phyloP scores from a whole-genome alignment of 345 rosid genomes.

The Bruguiera sexangula region DNA sequence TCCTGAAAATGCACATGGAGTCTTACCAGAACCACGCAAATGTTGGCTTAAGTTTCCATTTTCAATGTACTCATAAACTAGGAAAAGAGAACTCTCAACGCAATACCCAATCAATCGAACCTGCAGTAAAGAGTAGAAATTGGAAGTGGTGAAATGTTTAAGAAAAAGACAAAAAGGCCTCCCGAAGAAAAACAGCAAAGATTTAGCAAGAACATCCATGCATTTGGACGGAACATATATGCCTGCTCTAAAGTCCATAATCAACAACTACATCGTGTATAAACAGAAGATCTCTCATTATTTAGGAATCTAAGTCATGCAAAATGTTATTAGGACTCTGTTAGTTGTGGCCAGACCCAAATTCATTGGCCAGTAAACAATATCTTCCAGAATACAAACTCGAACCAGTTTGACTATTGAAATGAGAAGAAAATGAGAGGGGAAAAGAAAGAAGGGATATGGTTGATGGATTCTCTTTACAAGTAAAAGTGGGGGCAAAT shows the following conservation, averaged over 20 bases:
- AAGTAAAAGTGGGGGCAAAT: not conserved
- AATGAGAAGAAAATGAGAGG: no score
- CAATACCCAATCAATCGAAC: conserved; percentile 93
- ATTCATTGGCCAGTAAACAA: not conserved
- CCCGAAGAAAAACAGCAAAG: not conserved
- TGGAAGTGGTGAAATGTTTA: no score
- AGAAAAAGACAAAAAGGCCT: not conserved
- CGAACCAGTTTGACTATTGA: no score
- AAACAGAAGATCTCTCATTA: no score
- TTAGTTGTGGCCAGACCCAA: no score
- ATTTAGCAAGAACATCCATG: not conserved
- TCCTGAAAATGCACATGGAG: not conserved
- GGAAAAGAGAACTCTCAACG: conserved; percentile 86
- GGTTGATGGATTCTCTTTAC: not conserved
- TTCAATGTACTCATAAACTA: conserved; percentile 83
- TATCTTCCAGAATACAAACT: not conserved
- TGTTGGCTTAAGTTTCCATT: conserved; percentile 93
- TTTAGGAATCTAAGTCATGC: no score
- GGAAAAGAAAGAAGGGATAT: no score
- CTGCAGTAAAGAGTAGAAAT: conserved; percentile 29
- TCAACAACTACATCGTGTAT: not conserved
- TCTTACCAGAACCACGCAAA: conserved; percentile 79
- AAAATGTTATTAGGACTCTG: no score
- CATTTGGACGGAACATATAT: not conserved
- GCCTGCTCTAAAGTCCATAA: not conserved